Base-by-base conservation (phyloP, 1,284 basidiomycete species). In the Sporisorium iseilematis-ciliati region DNA sequence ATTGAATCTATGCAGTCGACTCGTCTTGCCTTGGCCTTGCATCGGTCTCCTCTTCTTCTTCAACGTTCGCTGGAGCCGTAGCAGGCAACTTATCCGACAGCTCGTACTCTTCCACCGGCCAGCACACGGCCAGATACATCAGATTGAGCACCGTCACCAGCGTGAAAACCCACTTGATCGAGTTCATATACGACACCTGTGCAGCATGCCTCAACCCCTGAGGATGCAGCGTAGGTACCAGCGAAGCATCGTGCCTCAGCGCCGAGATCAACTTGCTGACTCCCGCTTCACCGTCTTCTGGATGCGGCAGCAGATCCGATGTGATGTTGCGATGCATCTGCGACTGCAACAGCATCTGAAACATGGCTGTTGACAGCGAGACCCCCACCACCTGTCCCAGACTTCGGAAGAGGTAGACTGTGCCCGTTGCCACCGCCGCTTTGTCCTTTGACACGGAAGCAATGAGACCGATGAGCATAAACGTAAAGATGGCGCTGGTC, bases 131-230 rank as follows among this genome's bases (percentile, higher is more conserved):
- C 18, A 81, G 18, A 18, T 73, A 73, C 26, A 67, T 16, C 21
- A 92, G 80, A 0, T 91, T 91, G 40, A 91, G 65, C 89, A 88
- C 82, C 91, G 91, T 89, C 5, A 92, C 91, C 79, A 91, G 91
- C 67, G 93, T 89, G 87, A 97, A 98, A 57, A 96, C 93, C 72
- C 90, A 89, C 79, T 90, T 90, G 78, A 97, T 88, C 51, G 93
- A 92, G 78, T 90, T 89, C 53, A 91, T 90, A 86, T 97, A 98
- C 0, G 93, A 92, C 71, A 89, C 88, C 57, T 93, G 89, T 0
- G 94, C 96, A 42, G 91, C 91, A 72, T 89, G 86, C 79, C 88
- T 89, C 56, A 91, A 82, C 40, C 85, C 80, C 41, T 90, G 89
- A 11, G 91, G 88, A 20, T 65, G 25, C 38, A 98, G 89, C 51